Conservation (phyloP, 331 rosid species). For the Arachis monticola region DNA sequence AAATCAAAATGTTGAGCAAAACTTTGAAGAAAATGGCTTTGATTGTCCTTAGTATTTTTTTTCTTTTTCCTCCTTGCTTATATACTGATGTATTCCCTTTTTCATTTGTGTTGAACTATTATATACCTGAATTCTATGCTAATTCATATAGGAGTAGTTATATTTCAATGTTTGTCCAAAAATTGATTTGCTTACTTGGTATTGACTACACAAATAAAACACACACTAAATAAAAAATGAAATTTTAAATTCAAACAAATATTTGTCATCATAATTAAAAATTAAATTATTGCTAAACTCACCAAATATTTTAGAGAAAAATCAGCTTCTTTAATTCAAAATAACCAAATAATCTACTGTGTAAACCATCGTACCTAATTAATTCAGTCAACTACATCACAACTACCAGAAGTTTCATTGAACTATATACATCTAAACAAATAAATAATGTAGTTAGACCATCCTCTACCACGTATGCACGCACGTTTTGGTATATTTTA, state of each 20-base stretch:
- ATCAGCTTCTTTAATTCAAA: constrained; percentile 6
- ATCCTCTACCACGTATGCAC: no score
- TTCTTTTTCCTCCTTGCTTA: no score
- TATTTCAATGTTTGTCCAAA: constrained; percentile 7
- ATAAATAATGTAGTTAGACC: not conserved
- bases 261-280: not conserved
- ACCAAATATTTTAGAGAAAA: not conserved
- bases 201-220: not conserved
- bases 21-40: no score
- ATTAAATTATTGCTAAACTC: not conserved
- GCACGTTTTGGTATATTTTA: no score
- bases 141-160: no score
- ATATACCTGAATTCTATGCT: no score
- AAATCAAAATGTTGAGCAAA: no score
- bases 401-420: constrained; percentile 17
- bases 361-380: not conserved
- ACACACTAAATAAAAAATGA: not conserved
- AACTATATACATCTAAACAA: not conserved
- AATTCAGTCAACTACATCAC: not conserved
- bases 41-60: no score
- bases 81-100: no score
- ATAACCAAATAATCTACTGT: not conserved
- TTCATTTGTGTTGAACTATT: no score
- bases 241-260: no score
- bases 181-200: constrained; percentile 10